Base-by-base conservation (phyloP, 2,329 filamentous ascomycete genomes). In the Xylogone sp. region DNA sequence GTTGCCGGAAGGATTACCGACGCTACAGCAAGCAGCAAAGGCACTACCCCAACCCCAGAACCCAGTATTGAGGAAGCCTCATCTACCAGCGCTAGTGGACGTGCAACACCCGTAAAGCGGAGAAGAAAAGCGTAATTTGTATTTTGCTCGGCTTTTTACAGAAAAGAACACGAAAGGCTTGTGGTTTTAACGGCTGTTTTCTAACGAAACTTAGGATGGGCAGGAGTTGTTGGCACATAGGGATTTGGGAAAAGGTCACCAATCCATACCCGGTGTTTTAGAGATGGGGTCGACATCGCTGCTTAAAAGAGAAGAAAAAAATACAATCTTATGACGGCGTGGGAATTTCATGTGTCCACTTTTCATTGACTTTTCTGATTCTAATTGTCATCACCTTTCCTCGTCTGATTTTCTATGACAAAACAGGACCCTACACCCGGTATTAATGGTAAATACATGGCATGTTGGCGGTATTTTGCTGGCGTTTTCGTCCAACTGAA, bases 1-100 rank as follows among this genome's bases (percentile, higher is more conserved):
- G 44, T 16, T 18, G 19, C 7, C 16, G 44, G 20, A 18, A 44
- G 49, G 18, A 47, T 51, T 24, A 42, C 46, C 27, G 49, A 51
- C 2, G 21, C 49, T 16, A 44, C 27, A 5, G 29, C 6, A 9
- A n/a, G 21, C 10, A 48, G 46, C 27, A 20, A 20, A 22, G 45
- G 45, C 45, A 29, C 21, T 20, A 46, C 21, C 18, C 45, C 45
- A 13, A 46, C 21, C 18, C 45, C 45, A 13, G 21, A 12, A 29
- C 34, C 34, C 34, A 7, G 6, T 18, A 39, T 39, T 18, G 34
- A 39, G n/a, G 34, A 39, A 16, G 34, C 34, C 8, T 39, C 34
- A 16, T 39, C 34, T 39, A 39, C 34, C 12, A 39, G n/a, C n/a
- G 34, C 8, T 39, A 39, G 34, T 39, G 34, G 34, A 13, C 34